Conservation (phyloP, 257 asterid species). For the Solanum etuberosum region DNA sequence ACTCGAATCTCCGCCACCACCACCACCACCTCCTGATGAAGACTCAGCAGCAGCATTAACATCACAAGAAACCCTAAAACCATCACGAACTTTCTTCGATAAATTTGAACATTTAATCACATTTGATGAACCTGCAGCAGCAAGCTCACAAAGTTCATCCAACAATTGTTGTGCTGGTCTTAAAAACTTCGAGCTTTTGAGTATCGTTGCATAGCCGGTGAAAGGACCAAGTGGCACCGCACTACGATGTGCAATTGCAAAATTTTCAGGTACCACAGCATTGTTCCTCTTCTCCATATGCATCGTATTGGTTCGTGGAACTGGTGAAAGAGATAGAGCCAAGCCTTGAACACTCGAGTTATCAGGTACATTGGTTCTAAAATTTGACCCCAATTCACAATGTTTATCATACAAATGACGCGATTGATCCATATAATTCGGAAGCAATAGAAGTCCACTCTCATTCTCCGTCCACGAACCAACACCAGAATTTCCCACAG, state of each 20-base stretch:
- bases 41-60: slow-evolving; percentile 7
- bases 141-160: slow-evolving; percentile 41
- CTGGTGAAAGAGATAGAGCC: slow-evolving; percentile 48
- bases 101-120: neutral
- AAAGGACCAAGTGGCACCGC: slow-evolving; percentile 76
- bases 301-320: slow-evolving; percentile 25
- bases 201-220: slow-evolving; percentile 68
- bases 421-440: slow-evolving; percentile 18
- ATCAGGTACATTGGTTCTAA: neutral
- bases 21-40: neutral
- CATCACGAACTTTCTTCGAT: slow-evolving; percentile 6
- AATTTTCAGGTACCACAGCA: slow-evolving; percentile 2
- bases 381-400: slow-evolving; percentile 5
- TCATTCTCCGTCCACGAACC: slow-evolving; percentile 18
- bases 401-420: neutral
- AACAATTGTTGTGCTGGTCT: slow-evolving; percentile 56
- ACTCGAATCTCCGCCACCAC: slow-evolving; percentile 15
- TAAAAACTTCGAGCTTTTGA: slow-evolving; percentile 43
- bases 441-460: slow-evolving; percentile 22
- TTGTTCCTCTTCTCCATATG: neutral
- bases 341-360: slow-evolving; percentile 35
- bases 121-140: slow-evolving; percentile 22
- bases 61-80: slow-evolving; percentile 19
- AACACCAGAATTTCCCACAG: slow-evolving; percentile 7
- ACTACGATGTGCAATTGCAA: slow-evolving; percentile 19